Conservation (phyloP, 345 rosid genomes). For the Diplotaxis tenuifolia region DNA sequence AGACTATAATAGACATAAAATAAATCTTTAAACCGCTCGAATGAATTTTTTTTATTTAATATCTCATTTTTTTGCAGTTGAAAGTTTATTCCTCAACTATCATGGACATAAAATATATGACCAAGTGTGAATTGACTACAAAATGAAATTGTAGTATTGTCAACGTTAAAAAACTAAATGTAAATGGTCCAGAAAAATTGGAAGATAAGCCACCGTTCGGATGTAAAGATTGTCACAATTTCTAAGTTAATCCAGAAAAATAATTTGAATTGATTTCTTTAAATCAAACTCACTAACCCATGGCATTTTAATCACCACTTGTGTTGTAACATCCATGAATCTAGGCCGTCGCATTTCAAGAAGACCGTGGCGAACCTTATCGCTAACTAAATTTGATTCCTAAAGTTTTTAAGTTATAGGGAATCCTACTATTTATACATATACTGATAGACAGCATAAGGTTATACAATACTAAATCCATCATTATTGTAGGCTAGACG, state of each 20-base stretch:
- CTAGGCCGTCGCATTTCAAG: too few species aligned
- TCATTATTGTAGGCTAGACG: constrained; percentile 8
- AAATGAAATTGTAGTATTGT: too few species aligned
- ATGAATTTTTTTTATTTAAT: too few species aligned
- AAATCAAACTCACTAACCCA: not conserved
- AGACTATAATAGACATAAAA: too few species aligned
- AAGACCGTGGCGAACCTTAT: not conserved
- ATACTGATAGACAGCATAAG: not conserved
- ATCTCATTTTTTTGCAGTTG: too few species aligned
- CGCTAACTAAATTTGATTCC: not conserved
- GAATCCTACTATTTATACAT: not conserved
- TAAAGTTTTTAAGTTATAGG: not conserved
- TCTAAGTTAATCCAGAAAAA: not conserved
- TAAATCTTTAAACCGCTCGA: too few species aligned
- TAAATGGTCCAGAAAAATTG: too few species aligned
- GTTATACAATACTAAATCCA: not conserved
- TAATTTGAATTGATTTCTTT: not conserved
- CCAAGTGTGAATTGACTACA: not conserved
- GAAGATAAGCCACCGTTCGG: too few species aligned
- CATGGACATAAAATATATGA: not conserved
- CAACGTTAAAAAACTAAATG: too few species aligned
- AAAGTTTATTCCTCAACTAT: not conserved
- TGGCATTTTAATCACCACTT: too few species aligned
- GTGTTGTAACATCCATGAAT: too few species aligned
- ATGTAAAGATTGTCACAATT: too few species aligned